Evolutionary conservation across 768 basidiomycete genomes (phyloP).

Genomic region (Gloeophyllum trabeum): DNA sequence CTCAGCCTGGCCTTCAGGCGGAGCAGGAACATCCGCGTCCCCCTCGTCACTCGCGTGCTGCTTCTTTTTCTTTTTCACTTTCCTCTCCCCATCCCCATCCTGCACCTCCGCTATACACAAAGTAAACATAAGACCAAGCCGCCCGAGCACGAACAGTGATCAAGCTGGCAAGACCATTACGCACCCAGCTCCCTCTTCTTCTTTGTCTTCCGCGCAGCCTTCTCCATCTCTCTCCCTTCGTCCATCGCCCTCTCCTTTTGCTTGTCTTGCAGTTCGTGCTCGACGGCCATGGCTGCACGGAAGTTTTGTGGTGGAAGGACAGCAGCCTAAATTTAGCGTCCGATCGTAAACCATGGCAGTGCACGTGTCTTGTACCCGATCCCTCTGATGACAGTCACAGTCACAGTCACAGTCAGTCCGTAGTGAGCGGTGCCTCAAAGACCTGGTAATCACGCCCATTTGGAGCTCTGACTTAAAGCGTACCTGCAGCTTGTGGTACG

Average conservation of each 20-base stretch:
- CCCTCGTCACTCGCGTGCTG: constrained; percentile 17
- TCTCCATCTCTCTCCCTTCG: constrained; percentile 1
- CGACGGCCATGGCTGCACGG: too few relatives aligned
- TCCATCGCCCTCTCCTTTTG: not conserved
- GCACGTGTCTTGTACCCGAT: too few relatives aligned
- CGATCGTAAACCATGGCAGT: too few relatives aligned
- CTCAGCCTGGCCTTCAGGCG: not conserved
- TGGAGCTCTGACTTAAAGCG: too few relatives aligned
- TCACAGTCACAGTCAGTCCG: too few relatives aligned
- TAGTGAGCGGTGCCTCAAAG: too few relatives aligned
- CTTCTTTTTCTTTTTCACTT: constrained; percentile 12
- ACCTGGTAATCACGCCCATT: too few relatives aligned
- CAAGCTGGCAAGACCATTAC: not conserved
- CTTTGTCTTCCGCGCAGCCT: constrained; percentile 2
- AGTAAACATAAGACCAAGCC: not conserved
- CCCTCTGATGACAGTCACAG: too few relatives aligned
- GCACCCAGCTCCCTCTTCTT: constrained; percentile 1
- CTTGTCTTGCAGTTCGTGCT: constrained; percentile 2
- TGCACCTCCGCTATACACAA: not conserved
- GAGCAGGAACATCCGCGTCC: constrained; percentile 5
- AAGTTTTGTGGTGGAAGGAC: too few relatives aligned
- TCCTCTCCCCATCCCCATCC: not conserved
- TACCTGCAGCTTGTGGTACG: too few relatives aligned
- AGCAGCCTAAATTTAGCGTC: too few relatives aligned
- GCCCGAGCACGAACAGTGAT: not conserved